A percentile compares a stretch with the other conserved stretches of the same genome.
phyloP scores from a whole-genome alignment of 768 basidiomycete species.

The Leucosporidium yakuticum region DNA sequence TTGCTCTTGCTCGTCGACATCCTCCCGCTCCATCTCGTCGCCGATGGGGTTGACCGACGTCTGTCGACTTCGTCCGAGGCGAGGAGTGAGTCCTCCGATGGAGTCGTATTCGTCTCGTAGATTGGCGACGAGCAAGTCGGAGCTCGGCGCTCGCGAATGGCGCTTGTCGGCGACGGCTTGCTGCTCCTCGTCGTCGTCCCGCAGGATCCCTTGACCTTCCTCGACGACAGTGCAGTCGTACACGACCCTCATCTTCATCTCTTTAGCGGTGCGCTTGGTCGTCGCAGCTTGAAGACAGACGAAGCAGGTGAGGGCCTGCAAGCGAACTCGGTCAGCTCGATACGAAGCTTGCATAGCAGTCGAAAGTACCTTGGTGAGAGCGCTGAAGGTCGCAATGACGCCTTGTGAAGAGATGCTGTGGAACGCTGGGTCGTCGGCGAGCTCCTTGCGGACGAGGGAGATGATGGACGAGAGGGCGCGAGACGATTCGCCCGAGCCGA shows the following conservation, averaged over 20 bases:
- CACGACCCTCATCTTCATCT: slow-evolving; percentile 42
- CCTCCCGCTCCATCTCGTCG: background rate
- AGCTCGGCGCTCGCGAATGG: too few relatives aligned
- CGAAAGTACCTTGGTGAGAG: slow-evolving; percentile 44
- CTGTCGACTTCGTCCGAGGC: too few relatives aligned
- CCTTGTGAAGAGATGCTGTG: slow-evolving; percentile 19
- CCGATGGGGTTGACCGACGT: too few relatives aligned
- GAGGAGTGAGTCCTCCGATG: too few relatives aligned
- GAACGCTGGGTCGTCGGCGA: slow-evolving; percentile 40
- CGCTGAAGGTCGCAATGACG: slow-evolving; percentile 38
- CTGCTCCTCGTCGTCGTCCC: background rate
- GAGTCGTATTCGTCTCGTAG: too few relatives aligned
- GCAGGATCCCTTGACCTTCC: background rate
- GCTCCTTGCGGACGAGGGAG: slow-evolving; percentile 42
- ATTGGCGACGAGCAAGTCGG: too few relatives aligned
- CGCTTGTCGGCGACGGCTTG: too few relatives aligned
- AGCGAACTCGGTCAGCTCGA: slow-evolving; percentile 41
- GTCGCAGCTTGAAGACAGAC: slow-evolving; percentile 45
- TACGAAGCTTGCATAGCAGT: too few relatives aligned
- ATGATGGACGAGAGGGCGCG: slow-evolving; percentile 44
- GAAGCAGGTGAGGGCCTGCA: slow-evolving; percentile 46
- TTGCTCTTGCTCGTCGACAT: slow-evolving; percentile 8
- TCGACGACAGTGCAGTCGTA: slow-evolving; percentile 43
- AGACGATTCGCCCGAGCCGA: slow-evolving; percentile 46
- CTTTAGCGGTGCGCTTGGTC: slow-evolving; percentile 40